Conservation (phyloP, 352 stramenopile genomes). For the Phytopythium ostracodes region DNA sequence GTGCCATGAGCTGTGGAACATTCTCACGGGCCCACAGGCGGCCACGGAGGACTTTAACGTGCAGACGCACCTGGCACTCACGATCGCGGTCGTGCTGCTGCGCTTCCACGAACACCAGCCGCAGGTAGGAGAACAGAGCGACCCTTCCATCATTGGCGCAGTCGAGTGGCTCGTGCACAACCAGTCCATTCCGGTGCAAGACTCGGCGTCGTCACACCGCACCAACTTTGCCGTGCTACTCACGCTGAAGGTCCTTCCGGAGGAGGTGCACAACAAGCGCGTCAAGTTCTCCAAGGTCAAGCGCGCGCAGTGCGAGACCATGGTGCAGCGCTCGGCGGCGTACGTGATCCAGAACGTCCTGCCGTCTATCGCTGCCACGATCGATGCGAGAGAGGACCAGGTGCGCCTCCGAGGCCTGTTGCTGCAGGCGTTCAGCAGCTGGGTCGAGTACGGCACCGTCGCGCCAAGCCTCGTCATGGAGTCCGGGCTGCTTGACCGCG, state of each 20-base stretch:
- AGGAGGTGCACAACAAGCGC: slow-evolving; percentile 76
- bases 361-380: slow-evolving; percentile 45
- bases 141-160: slow-evolving; percentile 45
- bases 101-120: slow-evolving; percentile 67
- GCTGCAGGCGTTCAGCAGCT: slow-evolving; percentile 63
- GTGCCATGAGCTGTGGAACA: slow-evolving; percentile 73
- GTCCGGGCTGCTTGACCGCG: slow-evolving; percentile 48
- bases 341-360: slow-evolving; percentile 60
- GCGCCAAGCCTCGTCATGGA: slow-evolving; percentile 52
- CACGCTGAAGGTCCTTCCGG: slow-evolving; percentile 70
- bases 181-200: slow-evolving; percentile 44
- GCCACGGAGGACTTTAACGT: slow-evolving; percentile 50
- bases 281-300: slow-evolving; percentile 75
- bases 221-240: slow-evolving; percentile 77
- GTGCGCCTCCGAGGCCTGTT: slow-evolving; percentile 39
- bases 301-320: slow-evolving; percentile 51
- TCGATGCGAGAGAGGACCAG: slow-evolving; percentile 55
- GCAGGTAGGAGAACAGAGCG: slow-evolving; percentile 6
- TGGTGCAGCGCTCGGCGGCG: slow-evolving; percentile 60
- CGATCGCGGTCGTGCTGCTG: slow-evolving; percentile 73
- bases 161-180: slow-evolving; percentile 79
- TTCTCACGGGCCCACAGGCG: slow-evolving; percentile 58
- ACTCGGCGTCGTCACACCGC: slow-evolving; percentile 33
- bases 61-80: slow-evolving; percentile 67
- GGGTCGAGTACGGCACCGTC: slow-evolving; percentile 71